These are phyloP conservation scores for Punctularia strigosozonata DNA, from an alignment of 768 basidiomycete species.

Conservation along the genomic window DNA sequence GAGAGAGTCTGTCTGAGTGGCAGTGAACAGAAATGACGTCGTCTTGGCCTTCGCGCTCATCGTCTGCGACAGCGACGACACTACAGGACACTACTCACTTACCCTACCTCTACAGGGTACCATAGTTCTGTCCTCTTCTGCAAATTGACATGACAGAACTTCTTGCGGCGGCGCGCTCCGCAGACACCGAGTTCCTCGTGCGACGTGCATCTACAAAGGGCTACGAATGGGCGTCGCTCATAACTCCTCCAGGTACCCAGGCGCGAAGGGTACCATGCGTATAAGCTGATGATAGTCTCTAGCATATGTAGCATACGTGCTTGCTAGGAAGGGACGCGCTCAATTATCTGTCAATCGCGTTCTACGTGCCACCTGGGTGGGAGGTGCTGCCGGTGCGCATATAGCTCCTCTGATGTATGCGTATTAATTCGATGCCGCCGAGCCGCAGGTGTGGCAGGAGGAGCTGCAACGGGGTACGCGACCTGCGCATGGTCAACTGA, in stretches of 20 bases:
- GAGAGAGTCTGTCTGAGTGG: too few species aligned
- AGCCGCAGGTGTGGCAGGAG: constrained; percentile 34
- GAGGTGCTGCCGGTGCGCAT: constrained; percentile 44
- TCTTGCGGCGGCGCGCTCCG: constrained; percentile 24
- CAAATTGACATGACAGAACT: too few species aligned
- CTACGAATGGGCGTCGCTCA: constrained; percentile 53
- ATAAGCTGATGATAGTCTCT: too few species aligned
- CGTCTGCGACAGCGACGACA: too few species aligned
- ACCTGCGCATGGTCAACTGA: constrained; percentile 44
- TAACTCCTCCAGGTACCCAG: constrained; percentile 55
- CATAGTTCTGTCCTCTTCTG: too few species aligned
- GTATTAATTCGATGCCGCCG: neutral
- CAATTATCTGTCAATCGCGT: constrained; percentile 49
- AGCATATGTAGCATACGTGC: constrained; percentile 40
- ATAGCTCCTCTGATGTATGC: neutral
- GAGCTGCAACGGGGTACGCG: constrained; percentile 49
- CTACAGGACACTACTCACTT: too few species aligned
- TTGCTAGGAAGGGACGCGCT: constrained; percentile 42
- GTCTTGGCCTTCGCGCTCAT: too few species aligned
- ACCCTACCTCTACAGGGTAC: too few species aligned
- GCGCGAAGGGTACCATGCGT: too few species aligned
- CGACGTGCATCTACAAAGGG: constrained; percentile 55
- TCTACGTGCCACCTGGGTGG: constrained; percentile 64
- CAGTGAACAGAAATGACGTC: too few species aligned
- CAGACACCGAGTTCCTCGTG: constrained; percentile 56